These are phyloP conservation scores for Mrakia gelida DNA, from an alignment of 768 basidiomycete genomes.

Conservation along the genomic window DNA sequence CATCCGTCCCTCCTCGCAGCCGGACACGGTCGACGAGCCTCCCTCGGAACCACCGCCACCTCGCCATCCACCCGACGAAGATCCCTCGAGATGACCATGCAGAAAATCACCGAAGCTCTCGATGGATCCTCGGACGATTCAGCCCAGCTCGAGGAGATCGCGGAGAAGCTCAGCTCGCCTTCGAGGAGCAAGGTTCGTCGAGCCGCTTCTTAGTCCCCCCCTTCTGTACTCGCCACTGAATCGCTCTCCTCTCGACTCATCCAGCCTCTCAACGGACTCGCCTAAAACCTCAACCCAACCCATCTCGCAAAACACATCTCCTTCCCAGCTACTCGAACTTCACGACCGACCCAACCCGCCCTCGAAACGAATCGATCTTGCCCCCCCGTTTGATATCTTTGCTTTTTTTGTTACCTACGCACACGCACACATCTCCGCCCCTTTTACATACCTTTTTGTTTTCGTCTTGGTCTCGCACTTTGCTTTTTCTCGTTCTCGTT, in stretches of 20 bases:
- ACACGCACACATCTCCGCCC: no score
- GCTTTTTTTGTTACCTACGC: no score
- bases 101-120: conserved; percentile 85
- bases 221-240: neutral
- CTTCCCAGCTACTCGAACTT: neutral
- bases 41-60: conserved; percentile 90
- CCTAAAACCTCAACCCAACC: neutral
- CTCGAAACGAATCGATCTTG: no score
- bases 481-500: no score
- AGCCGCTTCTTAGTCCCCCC: neutral
- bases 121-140: conserved; percentile 60
- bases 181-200: conserved; percentile 16
- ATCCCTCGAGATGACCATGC: conserved; percentile 91
- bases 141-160: conserved; percentile 26
- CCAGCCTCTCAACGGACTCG: neutral
- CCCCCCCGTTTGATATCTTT: no score
- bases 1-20: conserved; percentile 37
- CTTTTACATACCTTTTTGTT: no score
- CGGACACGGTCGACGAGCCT: conserved; percentile 64
- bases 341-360: no score
- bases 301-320: neutral
- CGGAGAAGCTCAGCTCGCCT: conserved; percentile 25
- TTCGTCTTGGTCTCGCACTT: no score
- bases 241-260: neutral
- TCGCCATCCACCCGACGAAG: conserved; percentile 86